Percentiles rank a stretch among this genome's conserved stretches.
phyloP scores from a whole-genome alignment of 352 stramenopile genomes.

The Pythium grandisporangium region DNA sequence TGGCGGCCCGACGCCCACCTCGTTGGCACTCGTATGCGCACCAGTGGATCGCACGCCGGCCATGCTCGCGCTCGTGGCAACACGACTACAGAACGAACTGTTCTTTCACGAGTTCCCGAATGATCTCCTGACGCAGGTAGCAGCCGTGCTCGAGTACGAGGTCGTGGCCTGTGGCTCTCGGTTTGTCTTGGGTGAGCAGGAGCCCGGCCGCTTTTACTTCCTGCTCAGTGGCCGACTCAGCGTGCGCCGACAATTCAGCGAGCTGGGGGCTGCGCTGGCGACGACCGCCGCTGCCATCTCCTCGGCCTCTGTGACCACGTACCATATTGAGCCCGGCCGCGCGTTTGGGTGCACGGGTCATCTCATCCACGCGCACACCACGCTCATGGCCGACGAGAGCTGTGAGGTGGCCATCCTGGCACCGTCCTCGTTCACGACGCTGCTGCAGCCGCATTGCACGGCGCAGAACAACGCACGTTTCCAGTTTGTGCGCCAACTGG shows the following conservation, averaged over 20 bases:
- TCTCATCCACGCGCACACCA: conserved; percentile 26
- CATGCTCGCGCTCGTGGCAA: conserved; percentile 37
- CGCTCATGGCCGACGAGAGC: conserved; percentile 55
- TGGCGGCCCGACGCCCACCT: conserved; percentile 50
- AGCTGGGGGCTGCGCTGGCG: too few relatives aligned
- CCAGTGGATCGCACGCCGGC: conserved; percentile 23
- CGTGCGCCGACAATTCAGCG: conserved; percentile 43
- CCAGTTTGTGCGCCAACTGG: conserved; percentile 54
- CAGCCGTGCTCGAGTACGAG: conserved; percentile 49
- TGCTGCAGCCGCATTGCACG: conserved; percentile 44
- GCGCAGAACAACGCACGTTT: conserved; percentile 59
- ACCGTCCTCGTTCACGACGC: conserved; percentile 40
- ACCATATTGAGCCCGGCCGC: conserved; percentile 43
- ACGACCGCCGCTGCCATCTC: too few relatives aligned
- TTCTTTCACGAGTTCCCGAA: conserved; percentile 64
- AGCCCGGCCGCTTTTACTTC: conserved; percentile 64
- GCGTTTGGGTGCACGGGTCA: conserved; percentile 57
- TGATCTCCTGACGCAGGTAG: conserved; percentile 29
- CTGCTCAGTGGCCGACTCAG: conserved; percentile 46
- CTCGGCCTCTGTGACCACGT: conserved; percentile 48
- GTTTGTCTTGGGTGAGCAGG: conserved; percentile 41
- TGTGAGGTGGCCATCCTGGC: conserved; percentile 60
- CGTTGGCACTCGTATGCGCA: conserved; percentile 42
- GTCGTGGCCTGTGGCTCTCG: conserved; percentile 51
- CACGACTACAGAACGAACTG: conserved; percentile 36